Base-by-base conservation (phyloP, 495 filamentous ascomycete genomes). In the Hypomontagnella monticulosa region DNA sequence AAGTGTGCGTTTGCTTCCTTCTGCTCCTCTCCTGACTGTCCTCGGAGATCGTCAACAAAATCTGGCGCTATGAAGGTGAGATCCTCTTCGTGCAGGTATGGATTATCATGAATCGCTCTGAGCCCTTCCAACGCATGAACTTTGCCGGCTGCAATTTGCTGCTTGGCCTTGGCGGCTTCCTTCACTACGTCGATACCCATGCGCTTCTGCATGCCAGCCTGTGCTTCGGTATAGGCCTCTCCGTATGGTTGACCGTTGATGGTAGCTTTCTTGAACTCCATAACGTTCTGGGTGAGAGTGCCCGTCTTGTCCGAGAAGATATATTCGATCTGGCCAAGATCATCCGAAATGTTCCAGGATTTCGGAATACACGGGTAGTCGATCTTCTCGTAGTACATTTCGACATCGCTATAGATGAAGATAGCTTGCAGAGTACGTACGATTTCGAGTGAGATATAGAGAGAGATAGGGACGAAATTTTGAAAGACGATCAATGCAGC, bases 221-320 rank as follows among this genome's bases (percentile, higher is more conserved):
- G 90, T 0, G 96, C 96, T 76, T 99, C 96, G 0, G 96, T 98
- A 71, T 96, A 98, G 0, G 96, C 96, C 77, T 98, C 96, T 42
- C 96, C 96, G 70, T 99, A 99, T 7, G 93, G 86, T 52, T 93
- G 83, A 8, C 96, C 95, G 71, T 98, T 97, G 74, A 99, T 88
- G 14, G 92, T 96, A 59, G 88, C 90, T 72, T 99, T 99, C 76
- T 97, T 98, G 86, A 97, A 99, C 77, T 99, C 96, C 96, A 99
- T 99, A 49, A 98, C 92, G 73, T 99, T 99, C 71, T 99, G 96
- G 4, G 96, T 99, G 67, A 99, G 79, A 4, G 96, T 99, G 34
- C 96, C 96, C 1, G 96, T 99, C 78, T 99, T 99, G 80, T 99
- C 96, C 1, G 96, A 98, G 80, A 99, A 99, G 64, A 99, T 97